A percentile compares a stretch with the other conserved stretches of the same genome.
Evolutionary conservation across 352 stramenopile species (phyloP).

Genomic region (Phytophthora podocarpi): DNA sequence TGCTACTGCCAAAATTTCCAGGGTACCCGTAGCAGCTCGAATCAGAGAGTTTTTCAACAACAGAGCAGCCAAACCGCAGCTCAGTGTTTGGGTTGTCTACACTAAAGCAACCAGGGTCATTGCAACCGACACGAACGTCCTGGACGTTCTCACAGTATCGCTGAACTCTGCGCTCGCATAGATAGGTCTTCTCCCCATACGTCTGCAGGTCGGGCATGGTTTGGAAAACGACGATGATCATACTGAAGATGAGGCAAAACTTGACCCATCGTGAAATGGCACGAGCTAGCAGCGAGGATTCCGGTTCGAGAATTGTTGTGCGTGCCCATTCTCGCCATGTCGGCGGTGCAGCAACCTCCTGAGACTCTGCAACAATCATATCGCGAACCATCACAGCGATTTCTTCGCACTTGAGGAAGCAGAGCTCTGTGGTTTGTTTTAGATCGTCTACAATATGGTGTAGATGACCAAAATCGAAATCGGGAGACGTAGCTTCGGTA

Average conservation of each 20-base stretch:
- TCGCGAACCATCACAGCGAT: constrained; percentile 63
- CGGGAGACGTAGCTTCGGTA: constrained; percentile 40
- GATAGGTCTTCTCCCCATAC: constrained; percentile 61
- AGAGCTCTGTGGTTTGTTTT: constrained; percentile 51
- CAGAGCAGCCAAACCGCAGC: constrained; percentile 57
- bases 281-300: constrained; percentile 45
- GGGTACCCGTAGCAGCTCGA: constrained; percentile 60
- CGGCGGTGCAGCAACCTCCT: constrained; percentile 40
- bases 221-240: constrained; percentile 79
- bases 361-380: constrained; percentile 60
- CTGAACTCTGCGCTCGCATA: constrained; percentile 66
- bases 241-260: constrained; percentile 70
- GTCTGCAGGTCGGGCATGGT: constrained; percentile 82
- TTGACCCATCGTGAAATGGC: constrained; percentile 62
- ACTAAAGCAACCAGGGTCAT: constrained; percentile 70
- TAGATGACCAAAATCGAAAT: constrained; percentile 47
- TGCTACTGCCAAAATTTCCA: constrained; percentile 57
- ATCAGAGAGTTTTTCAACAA: constrained; percentile 40
- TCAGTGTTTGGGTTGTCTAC: constrained; percentile 37
- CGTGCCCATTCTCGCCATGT: constrained; percentile 46
- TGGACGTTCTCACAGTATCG: constrained; percentile 48
- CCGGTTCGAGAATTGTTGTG: constrained; percentile 46
- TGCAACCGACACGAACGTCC: constrained; percentile 25
- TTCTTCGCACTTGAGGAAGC: constrained; percentile 58
- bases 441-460: constrained; percentile 63